Evolutionary conservation across 805 yeast genomes (phyloP), one percentile per base, ranked within the genome.

Genomic region (Candida maesae): DNA sequence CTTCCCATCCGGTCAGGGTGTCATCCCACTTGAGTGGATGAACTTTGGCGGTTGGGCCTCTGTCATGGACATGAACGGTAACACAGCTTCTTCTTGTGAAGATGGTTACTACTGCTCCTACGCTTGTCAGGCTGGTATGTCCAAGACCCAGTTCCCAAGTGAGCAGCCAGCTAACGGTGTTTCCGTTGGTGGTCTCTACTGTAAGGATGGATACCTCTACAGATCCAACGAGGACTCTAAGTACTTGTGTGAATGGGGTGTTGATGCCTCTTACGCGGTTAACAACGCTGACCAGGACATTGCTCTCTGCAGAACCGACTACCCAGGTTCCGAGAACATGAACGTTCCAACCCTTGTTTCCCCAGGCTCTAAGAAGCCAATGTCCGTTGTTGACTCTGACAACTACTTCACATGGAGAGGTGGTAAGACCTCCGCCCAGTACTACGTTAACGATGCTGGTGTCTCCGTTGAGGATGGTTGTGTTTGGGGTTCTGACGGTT

Each of bases 241-340:
- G 55, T 68, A 78, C 70, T 76, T 91, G 59, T 91, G 99, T 75
- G 87, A 74, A 61, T 85, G 95, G 91, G 98, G 96, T 61, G 67
- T 60, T 25, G 73, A 79, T 44, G 64, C 81, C 39, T 95, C 95
- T 38, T 61, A 65, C 46, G 91, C 84, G 54, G 83, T 73, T 46
- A 78, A 81, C 57, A 71, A 84, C 58, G 67, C 85, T 45, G 62
- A 65, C 54, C 61, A 83, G 47, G 74, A 74, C 41, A 89, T 91
- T 57, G 91, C 98, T 43, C 70, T 93, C 58, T 93, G 99, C 76
- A 85, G 97, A 74, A 91, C 99, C 50, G 99, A 91, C 67, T 91
- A 91, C 78, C 99, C 99, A 61, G 99, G 99, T 73, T 83, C 96
- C 53, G 99, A 91, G 75, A 89, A 89, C 78, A 93, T 91, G 98